Percentiles rank a stretch among this genome's conserved stretches.
These are phyloP conservation scores for Monosporascus sp. DNA, from an alignment of 2,329 filamentous ascomycete genomes.

Conservation along the genomic window DNA sequence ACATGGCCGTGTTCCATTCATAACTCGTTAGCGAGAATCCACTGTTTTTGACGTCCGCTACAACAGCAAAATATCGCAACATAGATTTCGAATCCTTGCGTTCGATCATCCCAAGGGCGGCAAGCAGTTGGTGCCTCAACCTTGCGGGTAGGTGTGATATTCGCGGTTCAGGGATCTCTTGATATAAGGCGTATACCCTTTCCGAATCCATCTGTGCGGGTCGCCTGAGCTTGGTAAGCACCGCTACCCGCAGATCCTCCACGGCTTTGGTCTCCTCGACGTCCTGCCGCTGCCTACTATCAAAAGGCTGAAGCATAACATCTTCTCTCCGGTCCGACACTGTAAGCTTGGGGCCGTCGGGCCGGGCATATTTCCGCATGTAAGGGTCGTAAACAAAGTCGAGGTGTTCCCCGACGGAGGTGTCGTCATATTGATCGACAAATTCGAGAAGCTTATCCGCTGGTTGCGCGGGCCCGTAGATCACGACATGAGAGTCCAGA, in stretches of 20 bases:
- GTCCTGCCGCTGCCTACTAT: conserved; percentile 32
- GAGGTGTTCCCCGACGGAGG: conserved; percentile 47
- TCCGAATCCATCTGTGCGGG: conserved; percentile 36
- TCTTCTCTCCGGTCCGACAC: conserved; percentile 49
- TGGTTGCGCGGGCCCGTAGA: conserved; percentile 1
- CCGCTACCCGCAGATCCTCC: conserved; percentile 33
- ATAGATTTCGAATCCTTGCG: conserved; percentile 56
- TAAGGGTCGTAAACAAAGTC: conserved; percentile 48
- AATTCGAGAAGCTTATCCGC: conserved; percentile 46
- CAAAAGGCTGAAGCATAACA: conserved; percentile 36
- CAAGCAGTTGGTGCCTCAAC: conserved; percentile 59
- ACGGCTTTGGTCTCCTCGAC: conserved; percentile 31
- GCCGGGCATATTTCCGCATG: conserved; percentile 45
- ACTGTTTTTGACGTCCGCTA: conserved; percentile 77
- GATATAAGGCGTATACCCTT: conserved; percentile 44
- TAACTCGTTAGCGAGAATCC: conserved; percentile 59
- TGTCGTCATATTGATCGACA: conserved; percentile 44
- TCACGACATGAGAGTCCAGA: background rate
- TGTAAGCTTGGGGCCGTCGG: conserved; percentile 41
- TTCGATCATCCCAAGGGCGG: conserved; percentile 59
- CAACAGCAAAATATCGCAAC: conserved; percentile 75
- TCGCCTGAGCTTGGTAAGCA: conserved; percentile 36
- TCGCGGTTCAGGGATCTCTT: conserved; percentile 44
- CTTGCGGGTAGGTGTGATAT: conserved; percentile 43
- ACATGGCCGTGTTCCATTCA: conserved; percentile 82